Percentiles rank a stretch among this genome's conserved stretches.
phyloP scores from a whole-genome alignment of 139 green algal species.

The Coelastrella sp. region DNA sequence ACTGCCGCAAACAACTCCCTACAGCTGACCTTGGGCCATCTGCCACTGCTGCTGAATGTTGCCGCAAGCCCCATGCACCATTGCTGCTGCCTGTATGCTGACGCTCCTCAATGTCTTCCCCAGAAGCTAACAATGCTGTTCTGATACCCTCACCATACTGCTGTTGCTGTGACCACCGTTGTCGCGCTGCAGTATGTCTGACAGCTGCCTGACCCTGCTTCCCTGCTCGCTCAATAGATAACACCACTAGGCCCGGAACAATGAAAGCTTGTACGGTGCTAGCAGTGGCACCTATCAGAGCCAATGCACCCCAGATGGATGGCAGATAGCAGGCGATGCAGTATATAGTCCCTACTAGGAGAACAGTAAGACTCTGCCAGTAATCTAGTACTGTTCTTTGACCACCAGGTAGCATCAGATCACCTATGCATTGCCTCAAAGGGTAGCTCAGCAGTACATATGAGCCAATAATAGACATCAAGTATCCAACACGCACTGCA shows the following conservation, averaged over 20 bases:
- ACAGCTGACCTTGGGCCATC: neutral
- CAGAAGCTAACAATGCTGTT: neutral
- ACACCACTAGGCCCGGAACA: constrained; percentile 37
- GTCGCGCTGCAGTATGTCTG: neutral
- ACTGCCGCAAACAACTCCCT: neutral
- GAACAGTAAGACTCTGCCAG: constrained; percentile 1
- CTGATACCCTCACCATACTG: neutral
- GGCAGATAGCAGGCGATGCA: constrained; percentile 31
- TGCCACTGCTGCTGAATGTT: neutral
- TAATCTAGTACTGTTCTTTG: neutral
- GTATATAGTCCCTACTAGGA: constrained; percentile 21
- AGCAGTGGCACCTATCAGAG: constrained; percentile 38
- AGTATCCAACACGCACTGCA: constrained; percentile 37
- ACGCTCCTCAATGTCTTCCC: neutral
- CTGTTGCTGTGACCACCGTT: neutral
- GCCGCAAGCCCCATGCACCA: neutral
- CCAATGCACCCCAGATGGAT: constrained; percentile 40
- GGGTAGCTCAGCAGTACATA: constrained; percentile 50
- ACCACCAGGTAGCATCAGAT: constrained; percentile 34
- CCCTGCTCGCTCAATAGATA: neutral
- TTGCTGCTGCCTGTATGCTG: neutral
- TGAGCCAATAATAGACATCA: constrained; percentile 26
- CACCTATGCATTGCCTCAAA: constrained; percentile 41
- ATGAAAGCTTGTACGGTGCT: constrained; percentile 40
- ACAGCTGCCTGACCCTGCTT: neutral